A percentile compares a stretch with the other conserved stretches of the same genome.
These are phyloP conservation scores for Pachysolen tannophilus DNA, from an alignment of 805 yeast genomes.

Conservation along the genomic window DNA sequence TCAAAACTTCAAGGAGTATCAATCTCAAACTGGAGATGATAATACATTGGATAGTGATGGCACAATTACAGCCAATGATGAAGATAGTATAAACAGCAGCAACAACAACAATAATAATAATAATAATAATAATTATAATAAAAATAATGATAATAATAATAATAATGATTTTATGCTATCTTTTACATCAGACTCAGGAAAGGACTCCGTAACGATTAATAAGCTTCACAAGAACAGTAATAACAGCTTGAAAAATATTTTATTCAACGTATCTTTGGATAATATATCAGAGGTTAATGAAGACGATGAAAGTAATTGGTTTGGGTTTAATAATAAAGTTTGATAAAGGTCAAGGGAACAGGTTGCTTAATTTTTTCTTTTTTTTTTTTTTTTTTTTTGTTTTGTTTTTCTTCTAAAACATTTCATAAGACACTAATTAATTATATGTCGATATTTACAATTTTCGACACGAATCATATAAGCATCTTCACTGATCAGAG, in stretches of 20 bases:
- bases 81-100: neutral
- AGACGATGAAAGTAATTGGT: conserved; percentile 9
- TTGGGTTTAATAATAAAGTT: conserved; percentile 6
- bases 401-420: neutral
- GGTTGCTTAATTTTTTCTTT: neutral
- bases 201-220: too few relatives aligned
- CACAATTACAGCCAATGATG: neutral
- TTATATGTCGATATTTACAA: too few relatives aligned
- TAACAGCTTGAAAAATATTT: conserved; percentile 1
- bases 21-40: neutral
- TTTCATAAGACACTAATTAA: too few relatives aligned
- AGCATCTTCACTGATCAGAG: too few relatives aligned
- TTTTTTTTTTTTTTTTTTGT: neutral
- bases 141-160: neutral
- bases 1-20: neutral
- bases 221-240: too few relatives aligned
- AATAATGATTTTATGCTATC: neutral
- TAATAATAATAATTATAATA: neutral
- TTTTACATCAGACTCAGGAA: neutral
- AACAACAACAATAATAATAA: neutral
- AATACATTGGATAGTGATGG: neutral
- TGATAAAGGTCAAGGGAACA: neutral
- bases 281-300: conserved; percentile 4
- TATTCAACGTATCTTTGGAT: conserved; percentile 1
- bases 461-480: too few relatives aligned